Base-by-base conservation (phyloP, 1,284 basidiomycete genomes). In the Ganoderma multipileum region DNA sequence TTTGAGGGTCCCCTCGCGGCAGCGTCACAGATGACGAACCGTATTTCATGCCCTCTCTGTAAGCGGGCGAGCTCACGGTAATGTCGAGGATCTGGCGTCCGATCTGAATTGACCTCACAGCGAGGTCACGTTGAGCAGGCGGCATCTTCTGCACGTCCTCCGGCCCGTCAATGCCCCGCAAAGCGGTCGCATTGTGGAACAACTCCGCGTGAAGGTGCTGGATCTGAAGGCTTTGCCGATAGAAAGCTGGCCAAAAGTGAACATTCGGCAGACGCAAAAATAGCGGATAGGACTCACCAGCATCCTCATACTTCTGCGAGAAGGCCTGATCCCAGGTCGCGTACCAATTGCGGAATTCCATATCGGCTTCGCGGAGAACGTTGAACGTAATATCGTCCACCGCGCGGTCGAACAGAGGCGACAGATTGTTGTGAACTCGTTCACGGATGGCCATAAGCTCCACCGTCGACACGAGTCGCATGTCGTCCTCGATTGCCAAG, bases 401-500 rank as follows among this genome's bases (percentile, higher is more conserved):
- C 14, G 89, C 86, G 3, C 86, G 86, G 72, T 94, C 91, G 59
- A 89, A 86, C 20, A 77, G 66, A 9, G 90, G 91, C 38, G 88
- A 85, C 47, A 95, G 80, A 14, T 86, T 86, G 76, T 93, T 92
- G 73, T 93, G 87, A 6, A 93, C 84, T 42, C 89, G 83, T 77
- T 95, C 93, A 62, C 93, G 88, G 71, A 94, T 88, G n/a, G 87
- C 87, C 87, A 94, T 93, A 64, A 95, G 85, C 75, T 95, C 94
- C 26, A 96, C 93, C 0, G 95, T 97, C 8, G 95, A 96, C 23
- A 97, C 94, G n/a, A 98, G 88, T 55, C 96, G 90, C 87, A 95
- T 96, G 75, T 98, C 96, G 71, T 97, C 95, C 73, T 95, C 92
- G 72, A 96, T 94, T 8, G 94, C 89, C 26, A 97, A 83, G 18